Evolutionary conservation across 2,329 filamentous ascomycete genomes (phyloP).

Genomic region (Scleromitrula shiraiana): DNA sequence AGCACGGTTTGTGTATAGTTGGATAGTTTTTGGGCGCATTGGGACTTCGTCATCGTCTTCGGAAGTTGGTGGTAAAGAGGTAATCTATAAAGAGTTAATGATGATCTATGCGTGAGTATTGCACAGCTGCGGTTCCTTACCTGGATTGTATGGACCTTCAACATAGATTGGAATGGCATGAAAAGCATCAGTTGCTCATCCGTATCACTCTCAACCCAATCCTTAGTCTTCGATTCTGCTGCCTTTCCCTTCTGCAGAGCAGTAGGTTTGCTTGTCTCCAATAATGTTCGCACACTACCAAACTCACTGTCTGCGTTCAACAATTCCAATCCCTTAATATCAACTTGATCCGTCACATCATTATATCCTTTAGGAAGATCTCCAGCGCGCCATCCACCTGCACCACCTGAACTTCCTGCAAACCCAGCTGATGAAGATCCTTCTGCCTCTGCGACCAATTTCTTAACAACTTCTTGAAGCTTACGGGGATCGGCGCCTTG

Average conservation of each 20-base stretch:
- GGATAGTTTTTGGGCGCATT: slow-evolving; percentile 74
- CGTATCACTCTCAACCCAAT: slow-evolving; percentile 94
- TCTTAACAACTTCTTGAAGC: slow-evolving; percentile 63
- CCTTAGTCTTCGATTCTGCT: slow-evolving; percentile 43
- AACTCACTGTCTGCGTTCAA: slow-evolving; percentile 77
- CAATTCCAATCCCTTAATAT: slow-evolving; percentile 72
- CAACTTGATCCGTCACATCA: slow-evolving; percentile 77
- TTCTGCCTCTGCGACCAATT: slow-evolving; percentile 58
- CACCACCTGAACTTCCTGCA: slow-evolving; percentile 31
- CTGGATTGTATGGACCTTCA: slow-evolving; percentile 82
- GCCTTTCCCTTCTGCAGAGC: slow-evolving; percentile 50
- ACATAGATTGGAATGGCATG: slow-evolving; percentile 75
- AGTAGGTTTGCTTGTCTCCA: slow-evolving; percentile 61
- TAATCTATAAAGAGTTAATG: slow-evolving; percentile 50
- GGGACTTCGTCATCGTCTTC: slow-evolving; percentile 62
- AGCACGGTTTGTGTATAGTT: slow-evolving; percentile 79
- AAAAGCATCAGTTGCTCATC: slow-evolving; percentile 95
- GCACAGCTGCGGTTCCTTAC: slow-evolving; percentile 31
- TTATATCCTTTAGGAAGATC: slow-evolving; percentile 69
- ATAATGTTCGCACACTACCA: slow-evolving; percentile 65
- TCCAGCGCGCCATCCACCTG: slow-evolving; percentile 63
- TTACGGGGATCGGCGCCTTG: slow-evolving; percentile 65
- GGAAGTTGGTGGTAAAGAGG: slow-evolving; percentile 59
- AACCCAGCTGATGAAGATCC: slow-evolving; percentile 33
- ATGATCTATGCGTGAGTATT: neutral